A percentile compares a stretch with the other conserved stretches of the same genome.
Evolutionary conservation across 192 early-diverging fungal species (phyloP).

Genomic region (Gamsiella multidivaricata): DNA sequence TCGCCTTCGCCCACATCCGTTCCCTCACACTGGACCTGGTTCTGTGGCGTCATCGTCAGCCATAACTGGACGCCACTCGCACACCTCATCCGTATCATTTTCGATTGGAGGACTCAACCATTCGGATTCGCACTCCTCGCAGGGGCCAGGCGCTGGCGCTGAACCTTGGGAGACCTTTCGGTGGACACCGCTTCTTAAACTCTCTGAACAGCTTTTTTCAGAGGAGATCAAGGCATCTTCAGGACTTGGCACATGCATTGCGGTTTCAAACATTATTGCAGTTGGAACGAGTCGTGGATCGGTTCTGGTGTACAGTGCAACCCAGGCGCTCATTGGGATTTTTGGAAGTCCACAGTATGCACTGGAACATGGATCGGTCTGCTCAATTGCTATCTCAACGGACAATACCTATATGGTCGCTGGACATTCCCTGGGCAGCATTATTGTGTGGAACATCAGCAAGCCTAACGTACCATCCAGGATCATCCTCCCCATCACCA

Average conservation of each 20-base stretch:
- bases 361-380: slow-evolving; percentile 64
- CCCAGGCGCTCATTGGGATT: slow-evolving; percentile 58
- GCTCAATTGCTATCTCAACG: slow-evolving; percentile 66
- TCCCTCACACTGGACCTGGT: slow-evolving; percentile 27
- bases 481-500: slow-evolving; percentile 63
- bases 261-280: slow-evolving; percentile 66
- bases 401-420: slow-evolving; percentile 66
- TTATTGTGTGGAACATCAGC: slow-evolving; percentile 68
- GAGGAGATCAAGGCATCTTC: slow-evolving; percentile 48
- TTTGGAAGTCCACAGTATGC: slow-evolving; percentile 48
- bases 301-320: slow-evolving; percentile 65
- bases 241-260: slow-evolving; percentile 38
- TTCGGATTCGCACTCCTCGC: slow-evolving; percentile 44
- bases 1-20: slow-evolving; percentile 43
- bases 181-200: slow-evolving; percentile 65
- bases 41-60: slow-evolving; percentile 53
- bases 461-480: slow-evolving; percentile 57
- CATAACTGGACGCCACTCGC: slow-evolving; percentile 47
- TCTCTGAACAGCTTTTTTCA: slow-evolving; percentile 68
- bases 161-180: slow-evolving; percentile 68
- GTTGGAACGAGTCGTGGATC: slow-evolving; percentile 68
- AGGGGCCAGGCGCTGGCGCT: slow-evolving; percentile 40
- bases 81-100: slow-evolving; percentile 47
- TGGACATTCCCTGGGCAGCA: slow-evolving; percentile 64
- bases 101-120: slow-evolving; percentile 33